phyloP scores from a whole-genome alignment of 2,329 filamentous ascomycete genomes.

The Clonostachys solani region DNA sequence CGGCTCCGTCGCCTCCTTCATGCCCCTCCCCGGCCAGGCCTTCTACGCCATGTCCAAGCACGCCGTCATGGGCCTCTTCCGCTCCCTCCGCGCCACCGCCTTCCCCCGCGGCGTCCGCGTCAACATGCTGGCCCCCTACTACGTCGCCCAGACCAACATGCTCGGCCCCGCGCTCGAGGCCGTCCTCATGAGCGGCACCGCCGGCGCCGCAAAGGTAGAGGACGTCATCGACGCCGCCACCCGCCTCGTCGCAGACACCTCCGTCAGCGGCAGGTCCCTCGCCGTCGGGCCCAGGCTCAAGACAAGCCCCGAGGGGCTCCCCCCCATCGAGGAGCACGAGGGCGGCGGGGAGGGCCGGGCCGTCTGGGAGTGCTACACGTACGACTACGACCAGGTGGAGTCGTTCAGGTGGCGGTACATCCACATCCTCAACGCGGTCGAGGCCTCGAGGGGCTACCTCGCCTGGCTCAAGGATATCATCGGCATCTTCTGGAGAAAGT shows the following conservation, averaged over 20 bases:
- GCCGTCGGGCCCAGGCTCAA: conserved; percentile 51
- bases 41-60: conserved; percentile 63
- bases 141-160: conserved; percentile 54
- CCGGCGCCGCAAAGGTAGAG: conserved; percentile 42
- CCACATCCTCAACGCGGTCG: conserved; percentile 45
- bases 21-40: conserved; percentile 34
- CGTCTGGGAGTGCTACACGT: conserved; percentile 57
- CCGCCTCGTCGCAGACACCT: conserved; percentile 54
- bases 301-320: conserved; percentile 24
- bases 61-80: conserved; percentile 60
- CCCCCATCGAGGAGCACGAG: conserved; percentile 20
- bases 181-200: conserved; percentile 47
- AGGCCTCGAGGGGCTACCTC: conserved; percentile 46
- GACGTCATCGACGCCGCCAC: conserved; percentile 63
- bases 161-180: conserved; percentile 41
- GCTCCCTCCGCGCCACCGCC: conserved; percentile 47
- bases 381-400: conserved; percentile 54
- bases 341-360: conserved; percentile 33
- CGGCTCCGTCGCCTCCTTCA: conserved; percentile 55
- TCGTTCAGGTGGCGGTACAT: conserved; percentile 50
- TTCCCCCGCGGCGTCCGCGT: conserved; percentile 47
- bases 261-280: conserved; percentile 52
- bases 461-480: conserved; percentile 31
- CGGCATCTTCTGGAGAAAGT: too few species aligned
- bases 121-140: conserved; percentile 66